phyloP scores from a whole-genome alignment of 2,329 filamentous ascomycete genomes.

The Didymella segeticola region DNA sequence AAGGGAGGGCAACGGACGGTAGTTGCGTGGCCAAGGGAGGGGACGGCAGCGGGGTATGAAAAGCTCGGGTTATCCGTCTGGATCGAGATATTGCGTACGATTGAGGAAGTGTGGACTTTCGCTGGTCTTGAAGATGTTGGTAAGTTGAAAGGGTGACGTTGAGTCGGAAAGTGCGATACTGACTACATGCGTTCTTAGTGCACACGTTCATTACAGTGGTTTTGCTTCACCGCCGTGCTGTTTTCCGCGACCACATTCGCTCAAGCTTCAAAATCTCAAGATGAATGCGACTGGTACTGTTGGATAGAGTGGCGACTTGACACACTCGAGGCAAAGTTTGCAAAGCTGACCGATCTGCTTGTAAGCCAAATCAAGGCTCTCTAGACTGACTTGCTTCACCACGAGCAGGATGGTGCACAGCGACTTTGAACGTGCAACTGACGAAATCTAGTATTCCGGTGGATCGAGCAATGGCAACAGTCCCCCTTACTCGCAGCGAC shows the following conservation, averaged over 20 bases:
- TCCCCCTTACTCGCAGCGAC: neutral
- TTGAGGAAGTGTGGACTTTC: conserved; percentile 7
- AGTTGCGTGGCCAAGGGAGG: conserved; percentile 20
- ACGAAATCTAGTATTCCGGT: neutral
- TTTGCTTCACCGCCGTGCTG: conserved; percentile 13
- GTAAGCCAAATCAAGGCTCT: neutral
- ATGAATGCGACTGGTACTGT: conserved; percentile 16
- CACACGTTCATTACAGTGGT: conserved; percentile 15
- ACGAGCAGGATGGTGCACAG: neutral
- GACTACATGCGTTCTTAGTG: conserved; percentile 10
- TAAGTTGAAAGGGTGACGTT: conserved; percentile 3
- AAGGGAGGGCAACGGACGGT: conserved; percentile 14
- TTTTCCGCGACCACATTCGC: conserved; percentile 14
- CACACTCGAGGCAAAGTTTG: conserved; percentile 4
- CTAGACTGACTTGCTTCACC: neutral
- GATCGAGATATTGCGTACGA: neutral
- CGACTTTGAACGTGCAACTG: neutral
- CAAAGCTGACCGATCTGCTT: conserved; percentile 2
- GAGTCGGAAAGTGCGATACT: conserved; percentile 4
- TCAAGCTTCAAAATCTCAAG: neutral
- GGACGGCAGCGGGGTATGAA: conserved; percentile 10
- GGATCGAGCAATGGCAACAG: neutral
- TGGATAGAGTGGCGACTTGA: conserved; percentile 10
- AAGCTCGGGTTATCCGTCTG: conserved; percentile 5
- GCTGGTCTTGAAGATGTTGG: conserved; percentile 18